Evolutionary conservation across 1,139 yeast genomes (phyloP).

Genomic region (Kurtzmaniella quercitrusa): DNA sequence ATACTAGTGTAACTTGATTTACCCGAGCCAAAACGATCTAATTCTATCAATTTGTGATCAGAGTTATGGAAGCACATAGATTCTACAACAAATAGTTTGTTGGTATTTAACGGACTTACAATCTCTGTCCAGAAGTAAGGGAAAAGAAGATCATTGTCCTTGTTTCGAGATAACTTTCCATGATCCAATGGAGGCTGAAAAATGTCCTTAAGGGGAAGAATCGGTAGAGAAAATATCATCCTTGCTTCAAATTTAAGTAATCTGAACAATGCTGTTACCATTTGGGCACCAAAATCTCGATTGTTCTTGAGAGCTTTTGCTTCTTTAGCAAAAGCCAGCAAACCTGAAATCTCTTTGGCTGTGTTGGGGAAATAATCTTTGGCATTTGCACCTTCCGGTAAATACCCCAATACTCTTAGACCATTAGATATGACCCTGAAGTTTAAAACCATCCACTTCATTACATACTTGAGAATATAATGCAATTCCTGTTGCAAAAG

Average conservation of each 20-base stretch:
- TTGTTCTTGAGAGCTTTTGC: constrained; percentile 28
- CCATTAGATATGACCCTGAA: constrained; percentile 32
- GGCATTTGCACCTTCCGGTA: constrained; percentile 13
- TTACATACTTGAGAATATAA: constrained; percentile 29
- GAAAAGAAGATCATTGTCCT: constrained; percentile 32
- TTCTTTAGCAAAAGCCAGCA: constrained; percentile 14
- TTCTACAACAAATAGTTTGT: constrained; percentile 28
- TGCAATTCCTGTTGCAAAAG: constrained; percentile 14
- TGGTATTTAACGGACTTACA: constrained; percentile 26
- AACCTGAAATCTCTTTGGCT: constrained; percentile 13
- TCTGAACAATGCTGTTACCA: constrained; percentile 30
- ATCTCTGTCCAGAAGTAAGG: constrained; percentile 42
- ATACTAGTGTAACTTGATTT: constrained; percentile 12
- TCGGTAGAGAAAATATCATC: constrained; percentile 32
- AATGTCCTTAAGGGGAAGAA: constrained; percentile 14
- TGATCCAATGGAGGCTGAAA: constrained; percentile 24
- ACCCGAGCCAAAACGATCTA: constrained; percentile 13
- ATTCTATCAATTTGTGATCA: constrained; percentile 20
- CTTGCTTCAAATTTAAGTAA: constrained; percentile 31
- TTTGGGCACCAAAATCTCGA: constrained; percentile 35
- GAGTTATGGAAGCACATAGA: constrained; percentile 31
- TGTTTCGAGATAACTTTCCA: constrained; percentile 19
- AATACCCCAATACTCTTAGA: constrained; percentile 29
- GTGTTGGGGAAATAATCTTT: constrained; percentile 19
- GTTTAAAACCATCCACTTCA: constrained; percentile 37